Conservation (phyloP, 2,329 filamentous ascomycete species). For the Penicillium glabrum region DNA sequence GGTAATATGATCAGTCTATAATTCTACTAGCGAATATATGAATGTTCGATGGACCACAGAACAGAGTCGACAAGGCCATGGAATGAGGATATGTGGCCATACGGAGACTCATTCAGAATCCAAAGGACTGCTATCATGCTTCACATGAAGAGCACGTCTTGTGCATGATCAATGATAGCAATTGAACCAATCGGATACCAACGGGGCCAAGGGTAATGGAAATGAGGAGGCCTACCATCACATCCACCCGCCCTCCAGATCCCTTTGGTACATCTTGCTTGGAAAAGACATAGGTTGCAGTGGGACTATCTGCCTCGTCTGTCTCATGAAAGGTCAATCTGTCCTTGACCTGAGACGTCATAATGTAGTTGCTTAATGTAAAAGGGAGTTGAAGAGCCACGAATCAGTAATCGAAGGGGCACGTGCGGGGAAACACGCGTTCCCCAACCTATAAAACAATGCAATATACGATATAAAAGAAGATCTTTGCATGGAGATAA, state of each 20-base stretch:
- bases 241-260: slow-evolving; percentile 45
- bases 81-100: neutral
- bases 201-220: neutral
- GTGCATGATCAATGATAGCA: neutral
- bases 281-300: slow-evolving; percentile 52
- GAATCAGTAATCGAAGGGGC: slow-evolving; percentile 1
- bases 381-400: neutral
- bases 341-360: neutral
- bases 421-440: slow-evolving; percentile 15
- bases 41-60: neutral
- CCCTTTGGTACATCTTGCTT: slow-evolving; percentile 15
- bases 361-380: neutral
- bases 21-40: neutral
- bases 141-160: neutral
- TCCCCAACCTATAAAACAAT: neutral
- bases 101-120: neutral
- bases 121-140: neutral
- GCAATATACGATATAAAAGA: neutral
- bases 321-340: slow-evolving; percentile 35
- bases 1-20: neutral
- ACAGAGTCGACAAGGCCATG: neutral
- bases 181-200: neutral
- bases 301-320: slow-evolving; percentile 53
- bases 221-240: slow-evolving; percentile 31
- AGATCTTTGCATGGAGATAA: neutral